Evolutionary conservation across 306 rosid species (phyloP).

Genomic region (Senna tora): DNA sequence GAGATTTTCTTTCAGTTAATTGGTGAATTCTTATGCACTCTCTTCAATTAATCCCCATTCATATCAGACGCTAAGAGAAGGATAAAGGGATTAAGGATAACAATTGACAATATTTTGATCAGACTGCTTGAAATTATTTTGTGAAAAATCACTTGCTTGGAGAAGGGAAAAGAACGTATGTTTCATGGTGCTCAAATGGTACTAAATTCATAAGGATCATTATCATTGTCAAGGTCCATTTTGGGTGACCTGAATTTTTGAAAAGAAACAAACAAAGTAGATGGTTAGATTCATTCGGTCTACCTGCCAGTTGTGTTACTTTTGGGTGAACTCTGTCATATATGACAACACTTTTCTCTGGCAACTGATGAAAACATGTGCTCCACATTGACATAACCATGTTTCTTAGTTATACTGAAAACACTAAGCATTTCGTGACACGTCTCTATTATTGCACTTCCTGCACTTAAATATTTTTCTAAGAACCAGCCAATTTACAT

Average conservation of each 20-base stretch:
- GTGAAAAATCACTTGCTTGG: background rate
- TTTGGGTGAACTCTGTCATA: background rate
- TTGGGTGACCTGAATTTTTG: background rate
- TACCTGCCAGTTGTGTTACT: background rate
- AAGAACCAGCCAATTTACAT: conserved; percentile 12
- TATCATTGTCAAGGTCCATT: background rate
- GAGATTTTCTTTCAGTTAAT: background rate
- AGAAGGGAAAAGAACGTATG: background rate
- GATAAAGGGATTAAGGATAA: background rate
- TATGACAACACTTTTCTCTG: background rate
- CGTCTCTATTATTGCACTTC: conserved; percentile 11
- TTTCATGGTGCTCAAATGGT: background rate
- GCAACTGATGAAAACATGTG: background rate
- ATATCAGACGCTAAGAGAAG: conserved; percentile 1
- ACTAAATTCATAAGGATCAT: background rate
- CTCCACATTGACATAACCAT: background rate
- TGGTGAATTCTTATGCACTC: background rate
- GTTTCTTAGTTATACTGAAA: background rate
- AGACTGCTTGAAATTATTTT: background rate
- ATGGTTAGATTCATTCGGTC: background rate
- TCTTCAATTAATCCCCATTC: background rate
- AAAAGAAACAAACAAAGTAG: conserved; percentile 2
- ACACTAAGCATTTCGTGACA: background rate
- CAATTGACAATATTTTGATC: background rate
- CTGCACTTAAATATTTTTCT: conserved; percentile 6